Base-by-base conservation (phyloP, 2,329 filamentous ascomycete species). In the Arthroderma sp. region DNA sequence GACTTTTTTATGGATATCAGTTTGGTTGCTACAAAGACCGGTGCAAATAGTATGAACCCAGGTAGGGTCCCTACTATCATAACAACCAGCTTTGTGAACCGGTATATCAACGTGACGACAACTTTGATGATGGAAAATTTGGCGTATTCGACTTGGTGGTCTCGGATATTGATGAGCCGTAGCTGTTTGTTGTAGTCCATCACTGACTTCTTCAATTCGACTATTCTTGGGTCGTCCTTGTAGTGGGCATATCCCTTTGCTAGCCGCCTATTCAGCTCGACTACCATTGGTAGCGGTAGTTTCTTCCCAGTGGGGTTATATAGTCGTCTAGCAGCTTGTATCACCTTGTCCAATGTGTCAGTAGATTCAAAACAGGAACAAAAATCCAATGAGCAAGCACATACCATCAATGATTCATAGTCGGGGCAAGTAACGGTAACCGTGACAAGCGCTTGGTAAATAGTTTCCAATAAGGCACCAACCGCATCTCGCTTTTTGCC, bases 231-330 rank as follows among this genome's bases (percentile, higher is more conserved):
- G 56, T 96, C 87, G 49, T 93, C 80, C 67, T 94, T 94, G 72
- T 89, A 95, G 45, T 83, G 81, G 44, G 84, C 85, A 59, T 95
- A 98, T 28, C 89, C 89, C 62, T 89, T 82, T 46, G 93, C 83
- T 4, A 98, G 74, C 32, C 89, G 80, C 42, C 89, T 77, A 66
- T 96, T 96, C 42, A 98, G 77, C 66, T 98, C 91, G 30, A 96
- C 85, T 6, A 96, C 85, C 58, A 89, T 83, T 1, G 89, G 86
- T 22, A 96, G 73, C 5, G 89, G 89, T 33, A 96, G 73, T 63
- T 94, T 94, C 68, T 89, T 94, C 55, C 87, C 86, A 41, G 86
- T 91, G 7, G 87, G 85, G 58, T 94, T 95, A 67, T 98, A 98
- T 29, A 98, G 72, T 41, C 91, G 79, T 50, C 91, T 78, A 5